These are phyloP conservation scores for Cercospora sojina DNA, from an alignment of 2,329 filamentous ascomycete species.

Conservation along the genomic window DNA sequence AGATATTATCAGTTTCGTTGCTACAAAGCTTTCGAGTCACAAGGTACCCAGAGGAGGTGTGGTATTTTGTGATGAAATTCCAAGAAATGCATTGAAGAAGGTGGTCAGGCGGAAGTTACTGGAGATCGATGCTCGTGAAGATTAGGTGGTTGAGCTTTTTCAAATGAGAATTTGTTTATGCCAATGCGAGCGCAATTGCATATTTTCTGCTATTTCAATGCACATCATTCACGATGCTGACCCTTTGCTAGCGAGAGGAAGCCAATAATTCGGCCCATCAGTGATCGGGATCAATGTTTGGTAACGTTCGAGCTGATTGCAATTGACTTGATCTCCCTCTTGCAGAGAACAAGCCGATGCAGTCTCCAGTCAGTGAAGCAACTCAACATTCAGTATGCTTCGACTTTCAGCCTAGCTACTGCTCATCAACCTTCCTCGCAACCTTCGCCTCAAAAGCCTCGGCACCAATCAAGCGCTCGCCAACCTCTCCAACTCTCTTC, in stretches of 20 bases:
- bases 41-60: conserved; percentile 50
- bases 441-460: neutral
- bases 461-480: neutral
- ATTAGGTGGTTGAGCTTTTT: neutral
- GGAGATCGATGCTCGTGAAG: neutral
- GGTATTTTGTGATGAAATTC: conserved; percentile 36
- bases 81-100: conserved; percentile 16
- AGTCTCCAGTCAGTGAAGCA: too few species aligned
- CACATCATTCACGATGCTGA: neutral
- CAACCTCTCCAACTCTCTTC: neutral
- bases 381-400: neutral
- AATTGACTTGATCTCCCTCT: too few species aligned
- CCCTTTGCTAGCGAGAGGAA: neutral
- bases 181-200: neutral
- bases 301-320: too few species aligned
- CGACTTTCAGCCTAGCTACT: neutral
- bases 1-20: conserved; percentile 43
- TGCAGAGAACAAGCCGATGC: too few species aligned
- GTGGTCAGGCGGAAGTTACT: neutral
- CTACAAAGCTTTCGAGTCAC: conserved; percentile 43
- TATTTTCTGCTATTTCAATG: neutral
- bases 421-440: neutral
- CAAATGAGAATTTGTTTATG: too few species aligned
- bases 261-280: neutral
- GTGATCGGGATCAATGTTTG: too few species aligned